A percentile compares a stretch with the other conserved stretches of the same genome.
phyloP scores from a whole-genome alignment of 176 grass and related monocot species.

The Phoenix roebelenii region DNA sequence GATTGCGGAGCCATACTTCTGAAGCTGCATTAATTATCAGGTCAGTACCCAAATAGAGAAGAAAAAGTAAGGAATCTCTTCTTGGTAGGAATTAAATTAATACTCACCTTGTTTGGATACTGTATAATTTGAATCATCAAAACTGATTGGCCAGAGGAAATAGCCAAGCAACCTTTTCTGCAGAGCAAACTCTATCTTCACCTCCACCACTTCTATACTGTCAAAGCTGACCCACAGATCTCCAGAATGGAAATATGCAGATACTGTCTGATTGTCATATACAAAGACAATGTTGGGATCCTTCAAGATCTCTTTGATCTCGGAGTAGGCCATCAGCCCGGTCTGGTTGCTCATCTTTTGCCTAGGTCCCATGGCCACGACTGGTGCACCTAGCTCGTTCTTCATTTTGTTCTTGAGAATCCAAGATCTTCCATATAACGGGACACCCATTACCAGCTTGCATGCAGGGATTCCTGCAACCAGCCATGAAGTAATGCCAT shows the following conservation, averaged over 20 bases:
- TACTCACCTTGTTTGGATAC: slow-evolving; percentile 52
- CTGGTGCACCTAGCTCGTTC: slow-evolving; percentile 40
- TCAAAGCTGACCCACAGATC: slow-evolving; percentile 84
- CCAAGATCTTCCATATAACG: slow-evolving; percentile 59
- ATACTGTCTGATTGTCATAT: slow-evolving; percentile 51
- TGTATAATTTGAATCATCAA: slow-evolving; percentile 54
- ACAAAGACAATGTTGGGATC: slow-evolving; percentile 12
- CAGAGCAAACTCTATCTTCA: slow-evolving; percentile 61
- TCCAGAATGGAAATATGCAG: slow-evolving; percentile 47
- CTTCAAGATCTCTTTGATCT: slow-evolving; percentile 47
- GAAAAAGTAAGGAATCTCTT: not conserved
- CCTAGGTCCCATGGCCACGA: slow-evolving; percentile 37
- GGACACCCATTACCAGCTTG: slow-evolving; percentile 72
- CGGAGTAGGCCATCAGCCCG: slow-evolving; percentile 59
- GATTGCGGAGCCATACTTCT: slow-evolving; percentile 33
- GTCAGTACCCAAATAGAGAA: not conserved
- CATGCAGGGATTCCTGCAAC: slow-evolving; percentile 59
- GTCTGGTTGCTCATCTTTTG: slow-evolving; percentile 53
- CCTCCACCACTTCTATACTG: slow-evolving; percentile 40
- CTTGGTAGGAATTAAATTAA: not conserved
- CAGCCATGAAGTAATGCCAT: slow-evolving; percentile 78
- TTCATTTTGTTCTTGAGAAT: slow-evolving; percentile 69
- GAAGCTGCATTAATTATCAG: slow-evolving; percentile 37
- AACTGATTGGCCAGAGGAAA: slow-evolving; percentile 83
- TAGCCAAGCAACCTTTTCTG: slow-evolving; percentile 40